Conservation (phyloP, 75 land plant species). For the Gnetum montanum region DNA sequence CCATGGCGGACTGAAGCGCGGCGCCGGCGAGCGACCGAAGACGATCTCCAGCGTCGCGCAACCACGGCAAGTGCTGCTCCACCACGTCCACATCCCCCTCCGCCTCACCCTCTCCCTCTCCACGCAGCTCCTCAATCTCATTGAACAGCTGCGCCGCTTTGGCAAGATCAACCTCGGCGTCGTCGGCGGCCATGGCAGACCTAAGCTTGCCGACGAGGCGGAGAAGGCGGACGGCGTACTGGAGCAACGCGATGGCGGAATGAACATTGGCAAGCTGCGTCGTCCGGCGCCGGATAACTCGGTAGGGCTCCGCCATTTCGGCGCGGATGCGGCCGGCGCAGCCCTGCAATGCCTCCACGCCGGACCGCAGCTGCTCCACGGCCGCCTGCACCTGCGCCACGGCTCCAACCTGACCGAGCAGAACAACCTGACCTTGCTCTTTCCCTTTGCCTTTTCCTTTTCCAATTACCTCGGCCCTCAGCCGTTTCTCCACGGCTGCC, state of each 20-base stretch:
- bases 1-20: constrained; percentile 76
- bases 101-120: constrained; percentile 53
- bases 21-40: constrained; percentile 62
- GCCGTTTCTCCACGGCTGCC: constrained; percentile 68
- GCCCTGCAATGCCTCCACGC: constrained; percentile 52
- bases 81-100: constrained; percentile 64
- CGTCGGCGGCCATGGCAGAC: constrained; percentile 29
- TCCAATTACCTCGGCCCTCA: constrained; percentile 71
- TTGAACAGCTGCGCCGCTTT: constrained; percentile 75
- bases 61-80: constrained; percentile 60
- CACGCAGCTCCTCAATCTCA: constrained; percentile 55
- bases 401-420: constrained; percentile 69
- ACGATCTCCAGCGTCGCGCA: constrained; percentile 48
- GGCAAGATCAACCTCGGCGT: constrained; percentile 46
- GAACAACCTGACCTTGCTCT: constrained; percentile 63
- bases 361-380: constrained; percentile 49
- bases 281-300: constrained; percentile 37
- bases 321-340: constrained; percentile 51
- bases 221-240: constrained; percentile 46
- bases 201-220: constrained; percentile 45
- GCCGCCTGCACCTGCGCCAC: constrained; percentile 46
- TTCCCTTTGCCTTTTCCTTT: too few relatives aligned
- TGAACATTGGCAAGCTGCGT: constrained; percentile 65
- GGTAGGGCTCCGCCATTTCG: constrained; percentile 78
- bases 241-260: constrained; percentile 54